Evolutionary conservation across 495 filamentous ascomycete genomes (phyloP), one percentile per base, ranked within the genome.

Genomic region (Xylaria intraflava): DNA sequence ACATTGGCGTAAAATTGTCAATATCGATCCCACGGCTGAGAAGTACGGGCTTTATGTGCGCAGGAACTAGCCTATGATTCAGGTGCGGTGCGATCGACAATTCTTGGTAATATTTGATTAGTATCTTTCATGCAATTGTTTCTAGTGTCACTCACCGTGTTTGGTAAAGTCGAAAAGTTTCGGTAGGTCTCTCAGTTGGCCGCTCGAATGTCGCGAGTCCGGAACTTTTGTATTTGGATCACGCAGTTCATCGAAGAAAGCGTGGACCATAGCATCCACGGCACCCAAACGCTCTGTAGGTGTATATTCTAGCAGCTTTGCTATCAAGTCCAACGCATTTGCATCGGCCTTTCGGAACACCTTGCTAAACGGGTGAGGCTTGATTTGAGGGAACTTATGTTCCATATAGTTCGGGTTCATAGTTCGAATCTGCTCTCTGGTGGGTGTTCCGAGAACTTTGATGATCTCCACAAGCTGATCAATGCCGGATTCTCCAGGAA

Each of bases 401-500:
- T 97, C 93, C 93, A 99, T 99, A 71, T 99, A 97, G 71, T 99
- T 99, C 47, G 93, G 94, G 68, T 99, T 99, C 94, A 99, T 99
- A 43, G 93, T 99, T 49, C 93, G 89, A 65, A 99, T 99, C 63
- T 99, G 93, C 62, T 99, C 93, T 19, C 93, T 79, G n/a, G 93
- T 96, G 12, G 94, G 93, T 14, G 93, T 99, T 20, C 93, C 93
- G 51, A 99, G 78, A 49, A 99, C 93, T 75, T 97, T 99, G 80
- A 99, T 99, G 65, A 99, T 97, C 71, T 99, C 93, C 20, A 99
- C 93, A 30, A 97, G 80, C 67, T 99, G 93, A 69, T 98, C 93
- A 69, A 98, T 98, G 51, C 93, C 93, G 16, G 93, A 97, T 69
- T 98, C 93, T 62, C 93, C 93, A n/a, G 93, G 93, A 78, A 97